These are phyloP conservation scores for Carnegiea gigantea DNA, from an alignment of 179 eudicot species.

Conservation along the genomic window DNA sequence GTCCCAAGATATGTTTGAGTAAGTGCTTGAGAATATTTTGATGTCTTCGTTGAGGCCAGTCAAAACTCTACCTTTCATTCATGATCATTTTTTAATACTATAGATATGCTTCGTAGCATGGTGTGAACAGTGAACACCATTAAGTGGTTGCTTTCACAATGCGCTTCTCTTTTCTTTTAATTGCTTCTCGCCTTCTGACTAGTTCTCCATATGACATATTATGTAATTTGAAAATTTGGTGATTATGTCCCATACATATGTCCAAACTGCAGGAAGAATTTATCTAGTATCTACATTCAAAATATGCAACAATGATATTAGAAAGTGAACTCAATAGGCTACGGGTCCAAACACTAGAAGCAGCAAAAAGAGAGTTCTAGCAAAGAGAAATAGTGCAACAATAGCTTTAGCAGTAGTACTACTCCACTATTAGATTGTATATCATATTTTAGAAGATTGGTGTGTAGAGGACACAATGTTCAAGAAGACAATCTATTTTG, in stretches of 20 bases:
- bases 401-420: no score
- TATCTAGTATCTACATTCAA: no score
- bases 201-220: neutral
- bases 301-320: no score
- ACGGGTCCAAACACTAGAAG: no score
- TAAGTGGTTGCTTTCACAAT: neutral
- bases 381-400: no score
- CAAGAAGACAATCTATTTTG: no score
- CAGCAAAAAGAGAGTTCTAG: no score
- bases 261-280: neutral
- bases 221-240: neutral
- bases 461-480: no score
- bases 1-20: neutral
- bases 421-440: no score
- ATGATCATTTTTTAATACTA: neutral
- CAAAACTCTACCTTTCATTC: neutral
- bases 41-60: neutral
- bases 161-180: conserved; percentile 1
- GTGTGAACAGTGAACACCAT: neutral
- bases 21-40: neutral
- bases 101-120: neutral
- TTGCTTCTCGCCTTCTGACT: neutral
- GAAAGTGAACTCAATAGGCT: no score
- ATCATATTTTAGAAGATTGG: no score
- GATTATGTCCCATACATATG: neutral